A percentile compares a stretch with the other conserved stretches of the same genome.
Conservation (phyloP, 2,329 filamentous ascomycete species). For the Neoarthrinium moseri region DNA sequence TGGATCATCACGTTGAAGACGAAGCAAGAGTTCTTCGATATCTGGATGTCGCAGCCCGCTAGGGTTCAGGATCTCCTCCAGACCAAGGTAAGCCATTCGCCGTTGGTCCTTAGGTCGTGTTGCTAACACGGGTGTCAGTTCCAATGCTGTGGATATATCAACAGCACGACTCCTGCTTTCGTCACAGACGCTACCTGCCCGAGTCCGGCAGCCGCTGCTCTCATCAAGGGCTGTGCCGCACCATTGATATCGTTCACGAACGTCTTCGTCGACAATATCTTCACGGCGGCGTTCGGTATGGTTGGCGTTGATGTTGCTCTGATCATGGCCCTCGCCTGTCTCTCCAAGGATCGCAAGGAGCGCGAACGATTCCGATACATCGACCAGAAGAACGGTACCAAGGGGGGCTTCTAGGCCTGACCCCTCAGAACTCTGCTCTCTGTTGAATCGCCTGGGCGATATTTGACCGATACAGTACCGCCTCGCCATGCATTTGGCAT, state of each 20-base stretch:
- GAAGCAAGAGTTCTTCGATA: conserved; percentile 56
- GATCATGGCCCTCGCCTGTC: conserved; percentile 69
- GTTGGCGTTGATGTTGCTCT: conserved; percentile 70
- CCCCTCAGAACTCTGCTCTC: not conserved
- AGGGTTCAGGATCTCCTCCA: conserved; percentile 68
- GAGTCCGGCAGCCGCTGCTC: conserved; percentile 67
- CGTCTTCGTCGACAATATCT: conserved; percentile 70
- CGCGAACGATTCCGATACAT: conserved; percentile 76
- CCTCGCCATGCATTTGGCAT: conserved; percentile 1
- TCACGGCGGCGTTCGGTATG: conserved; percentile 77
- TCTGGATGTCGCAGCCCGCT: conserved; percentile 60
- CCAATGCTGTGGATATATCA: conserved; percentile 76
- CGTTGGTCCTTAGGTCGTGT: not conserved
- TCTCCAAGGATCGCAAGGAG: conserved; percentile 80
- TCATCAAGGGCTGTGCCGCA: conserved; percentile 67
- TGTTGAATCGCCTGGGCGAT: not conserved
- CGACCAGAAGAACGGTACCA: conserved; percentile 70
- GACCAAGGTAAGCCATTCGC: conserved; percentile 51
- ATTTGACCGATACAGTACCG: not conserved
- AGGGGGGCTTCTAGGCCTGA: conserved; percentile 42
- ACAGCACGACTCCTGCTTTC: conserved; percentile 71
- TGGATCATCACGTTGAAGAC: conserved; percentile 74
- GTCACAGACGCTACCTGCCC: conserved; percentile 67
- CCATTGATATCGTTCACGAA: conserved; percentile 70
- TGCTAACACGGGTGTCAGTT: conserved; percentile 50